These are phyloP conservation scores for Sequoia sempervirens DNA, from an alignment of 75 land plant species.

Conservation along the genomic window DNA sequence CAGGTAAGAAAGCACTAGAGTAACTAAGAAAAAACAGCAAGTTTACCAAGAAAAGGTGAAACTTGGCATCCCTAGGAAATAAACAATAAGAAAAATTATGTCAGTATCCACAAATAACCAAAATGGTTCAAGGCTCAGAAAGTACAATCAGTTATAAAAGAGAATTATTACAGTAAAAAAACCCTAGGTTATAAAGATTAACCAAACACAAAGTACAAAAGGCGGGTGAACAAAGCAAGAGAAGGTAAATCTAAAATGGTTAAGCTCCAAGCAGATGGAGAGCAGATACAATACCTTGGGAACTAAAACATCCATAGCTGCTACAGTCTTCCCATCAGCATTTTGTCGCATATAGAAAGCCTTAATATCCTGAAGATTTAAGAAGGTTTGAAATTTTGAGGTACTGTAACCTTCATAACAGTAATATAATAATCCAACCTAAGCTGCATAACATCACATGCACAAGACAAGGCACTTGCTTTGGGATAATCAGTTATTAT, in stretches of 20 bases:
- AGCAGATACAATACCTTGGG: constrained; percentile 60
- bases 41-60: not conserved
- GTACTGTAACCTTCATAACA: not conserved
- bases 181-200: not conserved
- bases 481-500: constrained; percentile 94
- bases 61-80: not conserved
- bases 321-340: constrained; percentile 97
- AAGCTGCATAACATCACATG: constrained; percentile 10
- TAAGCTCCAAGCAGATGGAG: not conserved
- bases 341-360: constrained; percentile 98
- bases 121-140: not conserved
- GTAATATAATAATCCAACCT: not conserved
- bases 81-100: not conserved
- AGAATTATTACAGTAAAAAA: not conserved
- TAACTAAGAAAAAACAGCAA: not conserved
- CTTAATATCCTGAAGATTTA: constrained; percentile 75
- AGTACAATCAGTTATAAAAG: not conserved
- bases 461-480: constrained; percentile 26
- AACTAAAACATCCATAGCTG: constrained; percentile 98
- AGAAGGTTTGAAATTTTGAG: not conserved
- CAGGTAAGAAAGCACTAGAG: not conserved
- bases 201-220: not conserved
- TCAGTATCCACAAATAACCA: not conserved
- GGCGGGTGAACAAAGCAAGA: not conserved
- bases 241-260: not conserved